Base-by-base conservation (phyloP, 2,329 filamentous ascomycete species). In the Orbilia ellipsospora region DNA sequence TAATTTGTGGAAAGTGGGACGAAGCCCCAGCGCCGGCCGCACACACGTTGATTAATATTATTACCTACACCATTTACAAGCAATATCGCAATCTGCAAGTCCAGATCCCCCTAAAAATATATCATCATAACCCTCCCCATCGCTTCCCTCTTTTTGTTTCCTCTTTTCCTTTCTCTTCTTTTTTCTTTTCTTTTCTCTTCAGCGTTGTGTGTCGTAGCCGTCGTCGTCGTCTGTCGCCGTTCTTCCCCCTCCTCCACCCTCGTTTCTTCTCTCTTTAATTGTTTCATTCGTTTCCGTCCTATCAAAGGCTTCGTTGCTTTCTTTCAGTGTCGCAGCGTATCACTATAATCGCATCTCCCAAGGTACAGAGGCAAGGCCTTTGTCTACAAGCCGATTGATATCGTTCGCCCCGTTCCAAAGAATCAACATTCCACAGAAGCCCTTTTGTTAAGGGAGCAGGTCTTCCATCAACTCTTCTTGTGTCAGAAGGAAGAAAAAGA, bases 301-400 rank as follows among this genome's bases (percentile, higher is more conserved):
- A 74, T 74, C 72, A 75, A 75, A 75, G 72, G 72, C 72, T 75
- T 75, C 64, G 57, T 75, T 68, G 72, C 72, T 75, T 75, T 75
- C 72, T 75, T 75, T 75, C 64, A 75, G 59, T 64, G 72, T 75
- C 64, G 72, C 63, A 64, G 63, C 59, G 50, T 75, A 75, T 75
- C 64, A 52, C 67, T 52, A 69, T 52, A 40, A 65, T 51, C 72
- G 67, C 52, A 60, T 60, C 16, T 48, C 13, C 15, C 31, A 36
- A 59, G 70, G 64, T 57, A 60, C 70, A 74, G 70, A 74, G 70
- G 70, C 70, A 59, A 74, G 69, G 64, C 70, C 70, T 74, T 75
- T 75, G 72, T 75, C 64, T 75, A 69, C 72, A 75, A 75, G 59
- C 54, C 59, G 72, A 69, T 75, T 61, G 72, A 75, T 74, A 74